phyloP scores from a whole-genome alignment of 805 yeast genomes.

The Candida ponderosae region DNA sequence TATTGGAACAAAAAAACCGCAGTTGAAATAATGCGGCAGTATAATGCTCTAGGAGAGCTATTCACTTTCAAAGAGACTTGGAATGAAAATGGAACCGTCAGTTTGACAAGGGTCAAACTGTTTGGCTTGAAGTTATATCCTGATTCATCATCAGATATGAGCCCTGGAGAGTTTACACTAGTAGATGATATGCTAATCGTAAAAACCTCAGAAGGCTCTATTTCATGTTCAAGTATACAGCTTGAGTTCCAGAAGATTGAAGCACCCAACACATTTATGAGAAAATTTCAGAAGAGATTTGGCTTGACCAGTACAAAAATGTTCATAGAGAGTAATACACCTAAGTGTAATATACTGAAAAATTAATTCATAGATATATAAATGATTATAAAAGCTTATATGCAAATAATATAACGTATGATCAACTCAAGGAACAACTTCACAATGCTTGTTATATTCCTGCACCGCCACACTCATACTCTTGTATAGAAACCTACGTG shows the following conservation, averaged over 20 bases:
- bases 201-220: slow-evolving; percentile 34
- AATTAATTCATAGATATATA: no score
- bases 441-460: slow-evolving; percentile 67
- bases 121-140: slow-evolving; percentile 23
- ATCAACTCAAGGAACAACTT: slow-evolving; percentile 29
- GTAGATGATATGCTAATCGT: slow-evolving; percentile 24
- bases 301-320: slow-evolving; percentile 16
- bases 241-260: slow-evolving; percentile 50
- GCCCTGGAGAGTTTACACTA: slow-evolving; percentile 25
- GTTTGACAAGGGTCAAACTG: slow-evolving; percentile 40
- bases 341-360: no score
- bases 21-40: slow-evolving; percentile 30
- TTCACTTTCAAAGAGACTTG: slow-evolving; percentile 33
- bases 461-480: slow-evolving; percentile 75
- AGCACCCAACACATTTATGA: slow-evolving; percentile 34
- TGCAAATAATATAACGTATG: neutral
- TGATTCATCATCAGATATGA: neutral
- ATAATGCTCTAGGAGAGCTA: slow-evolving; percentile 50
- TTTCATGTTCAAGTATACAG: slow-evolving; percentile 33
- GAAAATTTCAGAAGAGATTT: slow-evolving; percentile 37
- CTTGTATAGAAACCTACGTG: slow-evolving; percentile 59
- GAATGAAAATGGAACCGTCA: slow-evolving; percentile 26
- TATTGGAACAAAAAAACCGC: slow-evolving; percentile 38
- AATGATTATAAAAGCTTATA: no score
- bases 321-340: no score